Evolutionary conservation across 768 basidiomycete genomes (phyloP).

Genomic region (Tricholoma sp.): DNA sequence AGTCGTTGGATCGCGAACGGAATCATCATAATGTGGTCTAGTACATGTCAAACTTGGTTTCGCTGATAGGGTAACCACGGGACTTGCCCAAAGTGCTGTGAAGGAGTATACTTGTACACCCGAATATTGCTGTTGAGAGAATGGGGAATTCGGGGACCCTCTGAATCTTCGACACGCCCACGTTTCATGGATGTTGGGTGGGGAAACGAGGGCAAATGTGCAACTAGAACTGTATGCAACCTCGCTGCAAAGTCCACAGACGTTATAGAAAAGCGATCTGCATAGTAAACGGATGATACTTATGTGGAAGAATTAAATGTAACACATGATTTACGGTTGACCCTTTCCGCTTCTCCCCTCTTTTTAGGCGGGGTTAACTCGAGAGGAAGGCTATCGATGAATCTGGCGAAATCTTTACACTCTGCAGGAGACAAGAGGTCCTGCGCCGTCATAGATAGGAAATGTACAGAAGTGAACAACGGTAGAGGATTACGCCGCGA

Average conservation of each 20-base stretch:
- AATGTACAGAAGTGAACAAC: background rate
- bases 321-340: slow-evolving; percentile 49
- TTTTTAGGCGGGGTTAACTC: slow-evolving; percentile 70
- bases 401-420: slow-evolving; percentile 54
- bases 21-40: slow-evolving; percentile 71
- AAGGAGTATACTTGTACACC: slow-evolving; percentile 60
- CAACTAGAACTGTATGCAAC: slow-evolving; percentile 43
- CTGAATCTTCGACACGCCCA: slow-evolving; percentile 16
- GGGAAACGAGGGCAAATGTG: slow-evolving; percentile 56
- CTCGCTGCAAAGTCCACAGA: slow-evolving; percentile 54
- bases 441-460: slow-evolving; percentile 27
- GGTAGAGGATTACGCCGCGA: background rate
- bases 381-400: slow-evolving; percentile 55
- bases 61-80: background rate
- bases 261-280: slow-evolving; percentile 59
- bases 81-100: slow-evolving; percentile 59
- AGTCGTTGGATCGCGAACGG: slow-evolving; percentile 52
- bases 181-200: slow-evolving; percentile 35
- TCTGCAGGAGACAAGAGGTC: slow-evolving; percentile 53
- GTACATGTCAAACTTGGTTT: background rate
- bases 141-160: slow-evolving; percentile 36
- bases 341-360: slow-evolving; percentile 64
- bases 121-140: slow-evolving; percentile 74
- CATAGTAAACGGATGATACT: background rate
- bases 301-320: background rate